Evolutionary conservation across 2,329 filamentous ascomycete species (phyloP), one percentile per base, ranked within the genome.

Genomic region (Ceratocystis papillata): DNA sequence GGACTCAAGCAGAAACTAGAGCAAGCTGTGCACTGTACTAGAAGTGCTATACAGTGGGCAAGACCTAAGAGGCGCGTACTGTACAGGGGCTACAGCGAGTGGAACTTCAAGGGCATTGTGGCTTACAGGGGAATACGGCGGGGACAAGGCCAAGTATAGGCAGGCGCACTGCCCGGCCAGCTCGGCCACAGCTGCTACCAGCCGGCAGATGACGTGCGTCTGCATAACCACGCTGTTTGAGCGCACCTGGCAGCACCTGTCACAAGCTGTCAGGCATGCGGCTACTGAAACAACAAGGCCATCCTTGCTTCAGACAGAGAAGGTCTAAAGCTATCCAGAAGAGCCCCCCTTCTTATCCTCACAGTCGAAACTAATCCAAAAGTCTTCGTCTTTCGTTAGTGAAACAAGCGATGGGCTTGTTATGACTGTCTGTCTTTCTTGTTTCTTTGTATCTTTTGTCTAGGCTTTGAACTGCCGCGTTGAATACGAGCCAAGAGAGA

Each of bases 401-500:
- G 20, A 55, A 59, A 59, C 53, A 59, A 59, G 53, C 53, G 53
- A 59, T 30, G 28, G 37, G 28, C 25, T 30, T 7, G 28, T 30
- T 1, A 10, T 33, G 28, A 5, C 53, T 30, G 25, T 25, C 28
- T 17, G 3, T 28, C 3, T 28, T 28, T 25, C 17, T 57, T 30
- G 25, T 37, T 17, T 17, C 25, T 59, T 7, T 57, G 10, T 30
- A 30, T 57, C 22, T 28, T 30, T 57, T 57, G 15, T 57, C 4
- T 12, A 33, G 28, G 25, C 53, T 30, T 30, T 1, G 17, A 33
- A n/a, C 28, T 59, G 25, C 5, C 53, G 28, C 53, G 53, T 30
- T 6, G 37, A 41, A 59, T 59, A 59, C 53, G 53, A 59, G n/a
- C 46, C 10, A 22, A 22, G n/a, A n/a, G n/a, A 50, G 37, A 41